Evolutionary conservation across 202 grass and related monocot genomes (phyloP), one percentile per base, ranked within the genome.

Genomic region (Elaeis oleifera): DNA sequence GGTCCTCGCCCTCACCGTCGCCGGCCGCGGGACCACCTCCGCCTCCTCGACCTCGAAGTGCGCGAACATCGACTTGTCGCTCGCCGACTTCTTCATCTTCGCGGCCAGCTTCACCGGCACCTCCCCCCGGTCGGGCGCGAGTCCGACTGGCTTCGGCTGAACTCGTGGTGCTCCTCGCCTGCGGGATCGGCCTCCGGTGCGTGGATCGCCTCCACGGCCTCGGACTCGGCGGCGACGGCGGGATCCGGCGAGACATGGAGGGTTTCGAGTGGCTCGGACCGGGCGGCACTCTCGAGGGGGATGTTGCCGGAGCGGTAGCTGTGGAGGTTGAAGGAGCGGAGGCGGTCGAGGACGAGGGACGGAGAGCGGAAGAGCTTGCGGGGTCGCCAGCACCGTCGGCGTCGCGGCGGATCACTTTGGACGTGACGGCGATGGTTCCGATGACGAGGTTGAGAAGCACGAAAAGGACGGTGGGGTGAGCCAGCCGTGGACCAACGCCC

Each of bases 131-230:
- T 61, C 8, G 69, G 69, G 1, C 60, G 24, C 58, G 73, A 31
- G 57, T 91, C 92, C 21, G 81, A 89, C 56, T 65, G 63, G 71
- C 71, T 86, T 64, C 88, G 67, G 59, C 77, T 82, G 22, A 86
- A 54, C 51, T 39, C 31, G 22, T 80, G 75, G 21, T 39, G 8
- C 11, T 44, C 36, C 36, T 44, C 36, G 36, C 1, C 6, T 1
- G 9, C 36, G 36, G 36, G 36, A 44, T 13, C 9, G 9, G 8
- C 9, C 9, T 44, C 9, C 9, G 2, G 36, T 0, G 36, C 36
- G 36, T 13, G 36, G 36, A 44, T 44, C 36, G 36, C 36, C 36
- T 44, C 36, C 9, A 1, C 11, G 36, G 36, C 36, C 36, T 44
- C 36, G 36, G 36, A 44, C 1, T 44, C 8, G 36, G 8, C 1